Base-by-base conservation (phyloP, 352 stramenopile species). In the Phytopythium vexans region DNA sequence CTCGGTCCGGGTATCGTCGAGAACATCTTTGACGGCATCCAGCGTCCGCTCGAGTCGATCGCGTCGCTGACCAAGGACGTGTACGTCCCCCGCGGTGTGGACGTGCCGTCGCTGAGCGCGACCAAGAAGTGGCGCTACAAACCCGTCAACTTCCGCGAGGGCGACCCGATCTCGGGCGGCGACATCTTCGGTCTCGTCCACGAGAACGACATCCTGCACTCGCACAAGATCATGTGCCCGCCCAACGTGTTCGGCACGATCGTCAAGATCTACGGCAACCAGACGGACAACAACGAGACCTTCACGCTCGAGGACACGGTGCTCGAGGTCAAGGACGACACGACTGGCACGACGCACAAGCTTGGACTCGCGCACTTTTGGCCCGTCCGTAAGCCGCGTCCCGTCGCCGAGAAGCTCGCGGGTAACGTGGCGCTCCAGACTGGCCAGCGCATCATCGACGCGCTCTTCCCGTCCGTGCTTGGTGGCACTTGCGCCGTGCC, bases 11-110 rank as follows among this genome's bases (percentile, higher is more conserved):
- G 97, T 59, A 99, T 99, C 65, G 98, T 99, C 78, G 97, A 97
- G 64, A 99, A 98, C 52, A 99, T 99, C 81, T 99, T 99, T 60
- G 97, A 99, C 81, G 97, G 97, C 62, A 99, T 99, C 74, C 97
- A 99, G 74, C 94, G 97, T 62, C 97, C 97, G 34, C 74, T 99
- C 49, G 94, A 99, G 72, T 86, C 88, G 49, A 99, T 99, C 75
- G 94, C 91, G 54, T 76, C 92, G 44, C 65, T 94, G 48, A 87
- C 74, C 35, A 94, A 97, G 59, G 91, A 98, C 79, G 95, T 99
- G 41, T 99, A 99, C 79, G 97, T 99, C 21, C 95, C 96, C 36
- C 86, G 91, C 53, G 97, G 97, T 59, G 96, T 99, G 41, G 97
- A 99, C 67, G 91, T 99, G 40, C 80, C 94, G 6, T 95, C 92